Base-by-base conservation (phyloP, 495 filamentous ascomycete genomes). In the Xylona heveae region DNA sequence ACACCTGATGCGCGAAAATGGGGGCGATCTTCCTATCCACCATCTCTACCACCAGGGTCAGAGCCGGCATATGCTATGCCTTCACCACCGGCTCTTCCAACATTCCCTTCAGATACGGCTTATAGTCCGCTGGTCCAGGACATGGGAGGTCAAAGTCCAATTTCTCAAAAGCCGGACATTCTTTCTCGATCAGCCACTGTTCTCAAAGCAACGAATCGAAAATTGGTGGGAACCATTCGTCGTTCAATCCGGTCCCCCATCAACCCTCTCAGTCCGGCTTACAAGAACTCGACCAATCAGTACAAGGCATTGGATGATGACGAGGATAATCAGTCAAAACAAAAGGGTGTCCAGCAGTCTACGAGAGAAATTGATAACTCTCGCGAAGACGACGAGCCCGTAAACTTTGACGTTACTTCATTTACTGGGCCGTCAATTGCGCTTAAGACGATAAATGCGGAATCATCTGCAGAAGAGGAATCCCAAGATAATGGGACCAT, bases 351-450 rank as follows among this genome's bases (percentile, higher is more conserved):
- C n/a, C n/a, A n/a, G n/a, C n/a, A n/a, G n/a, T n/a, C n/a, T n/a
- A n/a, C n/a, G n/a, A n/a, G n/a, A n/a, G n/a, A n/a, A n/a, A n/a
- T n/a, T n/a, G n/a, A n/a, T n/a, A n/a, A n/a, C n/a, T n/a, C n/a
- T n/a, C n/a, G n/a, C n/a, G n/a, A n/a, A n/a, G 36, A 36, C 5
- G 7, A 35, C 3, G 35, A 7, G 4, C 23, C 34, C 13, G 9
- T 38, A 5, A 17, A 16, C 16, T 38, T 24, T 18, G 36, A 38
- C 21, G 28, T 38, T n/a, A 12, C 20, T 15, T 36, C 36, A 6
- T 38, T 27, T 15, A 31, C 12, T 6, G 36, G 32, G 3, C 18
- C 18, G 10, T 16, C 33, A 25, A n/a, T 25, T 9, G 8, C 15
- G 13, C 17, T 35, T 10, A 18, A 19, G 22, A 38, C 15, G 6